These are phyloP conservation scores for Decorospora gaudefroyi DNA, from an alignment of 2,329 filamentous ascomycete species.

Conservation along the genomic window DNA sequence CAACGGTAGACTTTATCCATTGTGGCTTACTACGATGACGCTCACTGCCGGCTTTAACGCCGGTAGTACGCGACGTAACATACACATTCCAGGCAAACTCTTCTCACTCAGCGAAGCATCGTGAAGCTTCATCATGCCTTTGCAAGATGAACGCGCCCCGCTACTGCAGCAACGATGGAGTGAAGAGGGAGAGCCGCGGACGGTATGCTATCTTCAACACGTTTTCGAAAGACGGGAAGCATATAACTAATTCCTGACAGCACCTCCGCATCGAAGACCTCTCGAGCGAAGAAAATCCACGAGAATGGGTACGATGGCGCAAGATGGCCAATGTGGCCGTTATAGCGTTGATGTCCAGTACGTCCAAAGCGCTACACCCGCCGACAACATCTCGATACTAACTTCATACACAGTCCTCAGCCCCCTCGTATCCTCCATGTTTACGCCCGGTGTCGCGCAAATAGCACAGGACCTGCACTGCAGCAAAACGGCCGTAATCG, in stretches of 20 bases:
- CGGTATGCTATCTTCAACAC: constrained; percentile 23
- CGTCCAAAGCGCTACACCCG: constrained; percentile 1
- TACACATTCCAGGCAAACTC: too few relatives aligned
- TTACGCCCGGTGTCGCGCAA: constrained; percentile 57
- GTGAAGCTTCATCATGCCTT: constrained; percentile 21
- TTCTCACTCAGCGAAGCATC: too few relatives aligned
- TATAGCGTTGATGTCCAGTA: constrained; percentile 57
- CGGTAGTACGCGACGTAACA: too few relatives aligned
- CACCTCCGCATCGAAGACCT: constrained; percentile 31
- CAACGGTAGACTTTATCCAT: too few relatives aligned
- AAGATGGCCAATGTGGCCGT: constrained; percentile 57
- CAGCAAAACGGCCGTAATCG: constrained; percentile 51
- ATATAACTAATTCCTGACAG: constrained; percentile 22
- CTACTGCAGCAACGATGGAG: constrained; percentile 43
- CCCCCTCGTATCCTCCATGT: constrained; percentile 57
- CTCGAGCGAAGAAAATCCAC: constrained; percentile 52
- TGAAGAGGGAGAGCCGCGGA: constrained; percentile 40
- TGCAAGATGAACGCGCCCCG: constrained; percentile 46
- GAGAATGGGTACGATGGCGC: constrained; percentile 51
- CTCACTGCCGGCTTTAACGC: too few relatives aligned
- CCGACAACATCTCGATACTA: background rate
- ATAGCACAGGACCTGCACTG: constrained; percentile 55
- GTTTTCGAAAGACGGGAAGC: background rate
- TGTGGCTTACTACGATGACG: too few relatives aligned
- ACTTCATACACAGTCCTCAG: constrained; percentile 47